Conservation (phyloP, 2,329 filamentous ascomycete genomes). For the Herpotrichia juniperi region DNA sequence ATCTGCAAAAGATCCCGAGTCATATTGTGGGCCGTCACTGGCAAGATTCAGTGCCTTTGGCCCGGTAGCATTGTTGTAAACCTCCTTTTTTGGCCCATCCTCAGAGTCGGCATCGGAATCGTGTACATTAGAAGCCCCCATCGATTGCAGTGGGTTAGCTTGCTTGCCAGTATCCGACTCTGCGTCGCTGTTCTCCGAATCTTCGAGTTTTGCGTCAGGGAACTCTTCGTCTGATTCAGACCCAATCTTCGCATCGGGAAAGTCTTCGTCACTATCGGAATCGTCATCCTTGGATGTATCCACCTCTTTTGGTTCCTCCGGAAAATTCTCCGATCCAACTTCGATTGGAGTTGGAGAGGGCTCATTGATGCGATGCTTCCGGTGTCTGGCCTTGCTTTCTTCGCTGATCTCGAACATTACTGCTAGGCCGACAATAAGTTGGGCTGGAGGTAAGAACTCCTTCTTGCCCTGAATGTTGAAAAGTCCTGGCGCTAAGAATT, state of each 20-base stretch:
- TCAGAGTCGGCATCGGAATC: conserved; percentile 29
- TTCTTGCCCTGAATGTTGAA: conserved; percentile 88
- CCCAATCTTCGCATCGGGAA: conserved; percentile 50
- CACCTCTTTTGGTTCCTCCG: conserved; percentile 17
- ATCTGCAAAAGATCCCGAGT: conserved; percentile 34
- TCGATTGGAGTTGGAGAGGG: conserved; percentile 21
- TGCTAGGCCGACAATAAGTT: conserved; percentile 84
- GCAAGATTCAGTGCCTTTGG: conserved; percentile 1
- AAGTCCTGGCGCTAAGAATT: conserved; percentile 76
- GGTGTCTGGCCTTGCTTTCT: conserved; percentile 80
- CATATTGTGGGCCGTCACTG: conserved; percentile 28
- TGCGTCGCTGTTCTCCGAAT: conserved; percentile 45
- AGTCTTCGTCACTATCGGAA: conserved; percentile 52
- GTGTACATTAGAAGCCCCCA: neutral
- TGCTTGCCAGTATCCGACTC: conserved; percentile 37
- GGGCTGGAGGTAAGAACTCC: conserved; percentile 87
- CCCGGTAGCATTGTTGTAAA: neutral
- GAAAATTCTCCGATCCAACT: conserved; percentile 24
- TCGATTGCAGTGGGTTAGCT: conserved; percentile 49
- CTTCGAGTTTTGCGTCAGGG: conserved; percentile 47
- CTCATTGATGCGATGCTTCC: conserved; percentile 71
- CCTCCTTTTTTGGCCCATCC: conserved; percentile 17
- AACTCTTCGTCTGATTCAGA: conserved; percentile 53
- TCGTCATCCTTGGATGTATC: conserved; percentile 33
- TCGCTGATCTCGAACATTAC: conserved; percentile 89